Percentiles rank a stretch among this genome's conserved stretches.
Evolutionary conservation across 371 early-diverging fungal species (phyloP).

Genomic region (Mucor mucedo): DNA sequence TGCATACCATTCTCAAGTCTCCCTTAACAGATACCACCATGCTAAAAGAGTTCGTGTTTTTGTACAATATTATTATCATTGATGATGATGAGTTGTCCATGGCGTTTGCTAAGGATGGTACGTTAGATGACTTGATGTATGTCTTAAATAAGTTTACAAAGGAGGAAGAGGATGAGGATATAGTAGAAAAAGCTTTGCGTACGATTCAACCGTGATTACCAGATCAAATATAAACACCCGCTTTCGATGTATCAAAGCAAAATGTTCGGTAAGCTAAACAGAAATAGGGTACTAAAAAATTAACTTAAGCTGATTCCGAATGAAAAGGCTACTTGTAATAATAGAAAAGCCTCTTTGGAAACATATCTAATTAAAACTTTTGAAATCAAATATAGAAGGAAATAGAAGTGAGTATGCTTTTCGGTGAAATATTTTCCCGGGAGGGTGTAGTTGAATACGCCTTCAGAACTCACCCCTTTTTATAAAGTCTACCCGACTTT

Average conservation of each 20-base stretch:
- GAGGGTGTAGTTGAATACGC: no score
- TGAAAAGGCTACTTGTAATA: slow-evolving; percentile 44
- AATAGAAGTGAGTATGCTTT: no score
- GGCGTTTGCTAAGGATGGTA: slow-evolving; percentile 35
- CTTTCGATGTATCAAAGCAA: slow-evolving; percentile 36
- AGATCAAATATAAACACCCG: slow-evolving; percentile 22
- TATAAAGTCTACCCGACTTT: no score
- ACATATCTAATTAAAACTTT: not conserved
- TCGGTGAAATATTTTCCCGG: no score
- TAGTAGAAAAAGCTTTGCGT: slow-evolving; percentile 67
- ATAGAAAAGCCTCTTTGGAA: not conserved
- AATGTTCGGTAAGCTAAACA: slow-evolving; percentile 41
- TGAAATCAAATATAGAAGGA: not conserved
- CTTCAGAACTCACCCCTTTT: no score
- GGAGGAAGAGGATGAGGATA: slow-evolving; percentile 67
- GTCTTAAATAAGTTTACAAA: slow-evolving; percentile 46
- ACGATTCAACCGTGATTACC: slow-evolving; percentile 40
- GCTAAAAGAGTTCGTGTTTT: slow-evolving; percentile 66
- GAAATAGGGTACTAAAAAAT: slow-evolving; percentile 45
- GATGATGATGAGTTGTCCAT: slow-evolving; percentile 40
- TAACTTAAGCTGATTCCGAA: slow-evolving; percentile 45
- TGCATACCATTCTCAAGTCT: slow-evolving; percentile 52
- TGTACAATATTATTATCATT: slow-evolving; percentile 64
- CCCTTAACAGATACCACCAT: slow-evolving; percentile 41
- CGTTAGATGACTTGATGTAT: slow-evolving; percentile 42